Evolutionary conservation across 495 filamentous ascomycete genomes (phyloP).

Genomic region (Xanthoparmelia taractica): DNA sequence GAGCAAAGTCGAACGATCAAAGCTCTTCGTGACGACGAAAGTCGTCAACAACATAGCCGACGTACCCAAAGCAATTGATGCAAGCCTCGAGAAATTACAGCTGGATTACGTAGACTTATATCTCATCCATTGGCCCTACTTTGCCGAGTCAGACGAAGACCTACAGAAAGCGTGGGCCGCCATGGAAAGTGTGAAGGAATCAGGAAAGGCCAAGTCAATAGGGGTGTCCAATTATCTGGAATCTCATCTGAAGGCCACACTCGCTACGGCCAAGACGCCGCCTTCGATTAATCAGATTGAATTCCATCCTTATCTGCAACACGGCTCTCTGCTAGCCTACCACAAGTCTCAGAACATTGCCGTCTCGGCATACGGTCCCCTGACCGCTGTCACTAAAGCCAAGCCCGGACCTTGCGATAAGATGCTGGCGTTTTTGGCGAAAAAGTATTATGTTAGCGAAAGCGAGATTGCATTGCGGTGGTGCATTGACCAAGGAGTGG

Average conservation of each 20-base stretch:
- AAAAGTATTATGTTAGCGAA: slow-evolving; percentile 69
- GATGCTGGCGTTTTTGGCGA: slow-evolving; percentile 50
- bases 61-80: slow-evolving; percentile 56
- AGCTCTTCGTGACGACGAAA: slow-evolving; percentile 75
- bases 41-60: slow-evolving; percentile 52
- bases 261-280: slow-evolving; percentile 54
- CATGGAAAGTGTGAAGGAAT: slow-evolving; percentile 63
- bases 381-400: slow-evolving; percentile 59
- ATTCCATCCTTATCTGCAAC: slow-evolving; percentile 82
- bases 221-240: slow-evolving; percentile 78
- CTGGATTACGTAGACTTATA: slow-evolving; percentile 80
- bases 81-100: slow-evolving; percentile 65
- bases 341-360: slow-evolving; percentile 62
- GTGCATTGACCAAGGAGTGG: slow-evolving; percentile 70
- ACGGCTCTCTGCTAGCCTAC: slow-evolving; percentile 54
- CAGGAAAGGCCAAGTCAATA: slow-evolving; percentile 66
- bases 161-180: slow-evolving; percentile 67
- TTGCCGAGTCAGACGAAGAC: slow-evolving; percentile 50
- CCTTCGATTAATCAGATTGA: slow-evolving; percentile 85
- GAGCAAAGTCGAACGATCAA: slow-evolving; percentile 53
- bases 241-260: slow-evolving; percentile 56
- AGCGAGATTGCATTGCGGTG: slow-evolving; percentile 67
- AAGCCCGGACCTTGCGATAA: slow-evolving; percentile 61
- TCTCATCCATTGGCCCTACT: slow-evolving; percentile 72
- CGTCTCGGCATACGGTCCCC: slow-evolving; percentile 58